Evolutionary conservation across 441 rosid genomes (phyloP).

Genomic region (Corymbia calophylla): DNA sequence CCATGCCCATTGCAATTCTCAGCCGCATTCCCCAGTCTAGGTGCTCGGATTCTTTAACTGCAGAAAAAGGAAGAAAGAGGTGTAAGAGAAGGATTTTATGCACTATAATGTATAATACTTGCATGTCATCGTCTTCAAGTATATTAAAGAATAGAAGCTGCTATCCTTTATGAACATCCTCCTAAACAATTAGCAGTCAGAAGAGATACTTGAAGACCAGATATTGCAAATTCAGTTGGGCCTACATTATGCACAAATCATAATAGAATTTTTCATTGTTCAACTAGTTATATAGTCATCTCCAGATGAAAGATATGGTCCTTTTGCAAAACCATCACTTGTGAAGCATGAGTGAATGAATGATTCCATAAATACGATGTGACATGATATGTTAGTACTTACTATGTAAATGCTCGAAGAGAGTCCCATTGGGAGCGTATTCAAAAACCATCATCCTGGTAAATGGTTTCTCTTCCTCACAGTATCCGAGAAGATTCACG

Average conservation of each 20-base stretch:
- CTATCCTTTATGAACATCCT: background rate
- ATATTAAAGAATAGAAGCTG: background rate
- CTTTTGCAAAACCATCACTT: background rate
- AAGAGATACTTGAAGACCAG: background rate
- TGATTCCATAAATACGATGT: background rate
- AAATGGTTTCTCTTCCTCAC: slow-evolving; percentile 55
- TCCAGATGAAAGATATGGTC: background rate
- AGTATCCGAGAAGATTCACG: slow-evolving; percentile 56
- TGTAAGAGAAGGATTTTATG: background rate
- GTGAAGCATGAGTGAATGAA: background rate
- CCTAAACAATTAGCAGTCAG: background rate
- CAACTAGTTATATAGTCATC: background rate
- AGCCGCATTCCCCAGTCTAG: slow-evolving; percentile 62
- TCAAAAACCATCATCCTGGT: slow-evolving; percentile 77
- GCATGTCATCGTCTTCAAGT: background rate
- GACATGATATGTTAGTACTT: slow-evolving; percentile 8
- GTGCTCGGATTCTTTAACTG: slow-evolving; percentile 67
- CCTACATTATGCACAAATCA: background rate
- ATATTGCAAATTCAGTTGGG: background rate
- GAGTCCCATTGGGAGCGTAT: slow-evolving; percentile 68
- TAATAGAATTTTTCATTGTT: background rate
- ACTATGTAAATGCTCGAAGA: slow-evolving; percentile 66
- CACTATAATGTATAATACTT: background rate
- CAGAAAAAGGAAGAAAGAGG: background rate
- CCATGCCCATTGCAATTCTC: slow-evolving; percentile 58